Evolutionary conservation across 2,329 filamentous ascomycete genomes (phyloP), one percentile per base, ranked within the genome.

Genomic region (Neofusicoccum ribis): DNA sequence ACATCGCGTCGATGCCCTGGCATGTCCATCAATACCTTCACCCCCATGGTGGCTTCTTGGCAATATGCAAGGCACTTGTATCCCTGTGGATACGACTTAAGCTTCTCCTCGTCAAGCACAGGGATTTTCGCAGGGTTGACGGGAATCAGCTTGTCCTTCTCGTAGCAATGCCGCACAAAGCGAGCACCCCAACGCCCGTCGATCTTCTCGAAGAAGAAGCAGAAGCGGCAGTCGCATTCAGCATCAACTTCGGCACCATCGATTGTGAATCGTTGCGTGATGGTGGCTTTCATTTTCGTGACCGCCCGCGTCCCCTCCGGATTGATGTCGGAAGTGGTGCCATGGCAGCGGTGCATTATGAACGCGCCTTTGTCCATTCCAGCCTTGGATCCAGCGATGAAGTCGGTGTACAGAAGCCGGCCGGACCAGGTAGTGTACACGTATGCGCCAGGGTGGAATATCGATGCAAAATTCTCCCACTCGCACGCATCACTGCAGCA

Each of bases 401-500:
- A 81, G 60, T 81, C 76, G 27, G 20, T 27, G 85, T 0, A 81
- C 75, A 3, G 84, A 17, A 63, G 44, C 2, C 78, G 75, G 2
- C 82, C 82, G 0, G 81, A 80, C 83, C 82, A 85, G 11, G 82
- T 83, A 0, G 83, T 84, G 71, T 83, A 84, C 39, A 84, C 79
- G 67, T 79, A 76, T 2, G 83, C 82, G 41, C 76, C 75, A 0
- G 78, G 76, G 67, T 83, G 81, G 71, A 84, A 84, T 51, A 84
- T 83, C 3, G 81, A 83, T 12, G 72, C 71, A 23, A 84, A 77
- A 69, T 84, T 84, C 54, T 83, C 79, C 83, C 82, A 85, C 71
- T 85, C 83, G 67, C 81, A 83, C 7, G 80, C 76, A 68, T 84
- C 81, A 64, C 65, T 49, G 8, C 9, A 49, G 8, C 8, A 11